Evolutionary conservation across 192 early-diverging fungal genomes (phyloP).

Genomic region (Backusella macrospora): DNA sequence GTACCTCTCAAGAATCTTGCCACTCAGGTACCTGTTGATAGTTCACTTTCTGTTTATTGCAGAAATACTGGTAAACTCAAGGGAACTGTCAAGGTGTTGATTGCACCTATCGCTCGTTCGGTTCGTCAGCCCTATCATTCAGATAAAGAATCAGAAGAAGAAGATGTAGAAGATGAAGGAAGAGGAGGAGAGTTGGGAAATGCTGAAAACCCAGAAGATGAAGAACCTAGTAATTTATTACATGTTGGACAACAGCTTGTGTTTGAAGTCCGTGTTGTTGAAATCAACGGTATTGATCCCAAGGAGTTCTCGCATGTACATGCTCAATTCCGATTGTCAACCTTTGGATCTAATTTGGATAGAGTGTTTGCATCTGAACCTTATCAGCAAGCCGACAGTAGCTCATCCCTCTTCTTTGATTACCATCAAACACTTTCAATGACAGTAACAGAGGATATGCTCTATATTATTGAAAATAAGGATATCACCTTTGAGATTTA

Average conservation of each 20-base stretch:
- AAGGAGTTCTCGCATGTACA: constrained; percentile 68
- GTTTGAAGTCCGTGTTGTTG: constrained; percentile 67
- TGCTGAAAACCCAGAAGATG: background rate
- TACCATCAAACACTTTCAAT: constrained; percentile 57
- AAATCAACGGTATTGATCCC: constrained; percentile 60
- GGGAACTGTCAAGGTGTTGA: constrained; percentile 44
- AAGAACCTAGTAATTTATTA: constrained; percentile 31
- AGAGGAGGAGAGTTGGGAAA: background rate
- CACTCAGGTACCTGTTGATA: constrained; percentile 47
- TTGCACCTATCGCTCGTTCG: constrained; percentile 45
- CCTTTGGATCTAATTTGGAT: constrained; percentile 55
- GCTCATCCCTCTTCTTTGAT: constrained; percentile 52
- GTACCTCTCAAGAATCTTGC: constrained; percentile 45
- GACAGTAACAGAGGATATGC: constrained; percentile 30
- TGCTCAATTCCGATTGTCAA: constrained; percentile 67
- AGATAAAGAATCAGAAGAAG: background rate
- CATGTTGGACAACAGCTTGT: constrained; percentile 54
- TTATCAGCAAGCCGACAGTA: constrained; percentile 28
- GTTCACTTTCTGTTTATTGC: constrained; percentile 44
- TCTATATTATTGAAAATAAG: constrained; percentile 29
- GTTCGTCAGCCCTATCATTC: background rate
- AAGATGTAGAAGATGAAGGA: background rate
- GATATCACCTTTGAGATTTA: constrained; percentile 55
- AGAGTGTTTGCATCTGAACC: constrained; percentile 65
- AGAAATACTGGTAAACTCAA: constrained; percentile 43